These are phyloP conservation scores for Eimeria tenella DNA, from an alignment of 169 alveolate species.

Conservation along the genomic window DNA sequence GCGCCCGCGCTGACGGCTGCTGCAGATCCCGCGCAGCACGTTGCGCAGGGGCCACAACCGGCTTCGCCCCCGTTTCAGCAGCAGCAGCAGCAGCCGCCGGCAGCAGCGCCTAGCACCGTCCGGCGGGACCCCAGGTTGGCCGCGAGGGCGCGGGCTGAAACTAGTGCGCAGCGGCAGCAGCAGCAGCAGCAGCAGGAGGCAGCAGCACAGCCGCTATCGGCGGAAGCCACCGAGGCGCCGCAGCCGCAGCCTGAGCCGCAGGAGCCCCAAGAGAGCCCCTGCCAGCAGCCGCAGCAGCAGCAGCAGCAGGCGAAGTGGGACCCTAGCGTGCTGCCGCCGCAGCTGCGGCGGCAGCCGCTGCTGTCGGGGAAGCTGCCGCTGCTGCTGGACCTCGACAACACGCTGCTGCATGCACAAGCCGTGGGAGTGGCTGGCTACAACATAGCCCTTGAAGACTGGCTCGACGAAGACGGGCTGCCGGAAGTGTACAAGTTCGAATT, in stretches of 20 bases:
- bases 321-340: conserved; percentile 37
- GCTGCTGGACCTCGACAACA: conserved; percentile 92
- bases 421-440: conserved; percentile 89
- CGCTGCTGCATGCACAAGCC: conserved; percentile 93
- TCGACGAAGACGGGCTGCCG: conserved; percentile 92
- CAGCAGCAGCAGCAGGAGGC: conserved; percentile 45
- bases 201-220: background rate
- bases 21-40: background rate
- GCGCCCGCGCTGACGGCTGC: background rate
- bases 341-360: conserved; percentile 67
- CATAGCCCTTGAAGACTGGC: conserved; percentile 89
- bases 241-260: conserved; percentile 6
- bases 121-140: conserved; percentile 58
- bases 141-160: conserved; percentile 63
- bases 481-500: conserved; percentile 92
- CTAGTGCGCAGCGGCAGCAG: background rate
- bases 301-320: conserved; percentile 31
- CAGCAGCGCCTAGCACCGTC: conserved; percentile 16
- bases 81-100: conserved; percentile 25
- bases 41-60: background rate
- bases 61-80: background rate
- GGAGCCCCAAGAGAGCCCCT: background rate
- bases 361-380: conserved; percentile 80
- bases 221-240: conserved; percentile 16
- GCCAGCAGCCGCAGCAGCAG: conserved; percentile 32